Conservation (phyloP, 106 monocot genomes). For the Dendrobium chrysotoxum region DNA sequence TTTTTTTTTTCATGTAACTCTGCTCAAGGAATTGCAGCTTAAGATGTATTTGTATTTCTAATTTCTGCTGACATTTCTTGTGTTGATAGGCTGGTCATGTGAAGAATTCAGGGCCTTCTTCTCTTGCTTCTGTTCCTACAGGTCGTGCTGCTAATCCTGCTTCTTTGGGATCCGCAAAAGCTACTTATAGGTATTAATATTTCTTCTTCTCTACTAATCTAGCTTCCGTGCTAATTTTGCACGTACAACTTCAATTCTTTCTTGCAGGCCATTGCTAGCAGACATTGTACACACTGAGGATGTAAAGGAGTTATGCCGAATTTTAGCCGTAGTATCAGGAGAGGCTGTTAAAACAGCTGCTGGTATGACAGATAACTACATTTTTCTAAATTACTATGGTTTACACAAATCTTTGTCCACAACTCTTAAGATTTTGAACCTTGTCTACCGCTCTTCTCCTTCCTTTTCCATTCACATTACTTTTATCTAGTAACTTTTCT, state of each 20-base stretch:
- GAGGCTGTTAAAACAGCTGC: constrained; percentile 50
- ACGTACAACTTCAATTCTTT: not conserved
- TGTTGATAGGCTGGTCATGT: constrained; percentile 42
- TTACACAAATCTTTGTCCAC: too few species aligned
- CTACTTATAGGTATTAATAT: constrained; percentile 64
- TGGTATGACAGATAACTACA: constrained; percentile 29
- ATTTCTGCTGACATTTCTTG: not conserved
- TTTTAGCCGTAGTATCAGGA: constrained; percentile 67
- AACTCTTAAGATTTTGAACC: too few species aligned
- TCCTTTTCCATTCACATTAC: too few species aligned
- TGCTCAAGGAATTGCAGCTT: not conserved
- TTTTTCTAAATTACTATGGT: not conserved
- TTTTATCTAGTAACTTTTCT: too few species aligned
- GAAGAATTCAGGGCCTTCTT: constrained; percentile 29
- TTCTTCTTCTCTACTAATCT: not conserved
- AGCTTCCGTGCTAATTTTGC: not conserved
- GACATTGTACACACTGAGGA: constrained; percentile 76
- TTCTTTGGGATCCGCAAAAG: constrained; percentile 38
- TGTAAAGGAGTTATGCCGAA: constrained; percentile 86
- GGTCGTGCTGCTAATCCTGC: constrained; percentile 24
- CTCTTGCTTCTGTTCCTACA: constrained; percentile 43
- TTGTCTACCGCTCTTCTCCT: too few species aligned
- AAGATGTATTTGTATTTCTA: not conserved
- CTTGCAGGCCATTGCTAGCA: constrained; percentile 73
- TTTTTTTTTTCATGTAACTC: not conserved